Evolutionary conservation across 139 green algal genomes (phyloP).

Genomic region (Tetraselmis striata): DNA sequence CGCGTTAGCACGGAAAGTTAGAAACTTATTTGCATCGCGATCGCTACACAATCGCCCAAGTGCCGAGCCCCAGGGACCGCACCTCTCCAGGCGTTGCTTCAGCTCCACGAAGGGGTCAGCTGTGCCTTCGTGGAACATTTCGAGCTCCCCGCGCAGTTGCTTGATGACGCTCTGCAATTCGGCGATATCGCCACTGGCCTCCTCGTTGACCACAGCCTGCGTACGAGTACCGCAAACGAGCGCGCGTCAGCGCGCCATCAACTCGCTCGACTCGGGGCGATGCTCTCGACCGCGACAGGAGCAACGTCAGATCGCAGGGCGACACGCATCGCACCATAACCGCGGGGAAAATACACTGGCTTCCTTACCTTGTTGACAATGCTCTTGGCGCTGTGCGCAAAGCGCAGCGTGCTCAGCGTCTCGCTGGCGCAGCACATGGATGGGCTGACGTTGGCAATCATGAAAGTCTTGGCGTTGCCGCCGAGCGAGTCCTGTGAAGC

Average conservation of each 20-base stretch:
- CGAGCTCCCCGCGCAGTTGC: slow-evolving; percentile 24
- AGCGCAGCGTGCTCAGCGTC: slow-evolving; percentile 16
- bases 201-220: slow-evolving; percentile 42
- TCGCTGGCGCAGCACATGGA: slow-evolving; percentile 8
- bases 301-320: no score
- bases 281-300: no score
- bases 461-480: slow-evolving; percentile 11
- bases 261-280: no score
- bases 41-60: not conserved
- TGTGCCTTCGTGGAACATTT: slow-evolving; percentile 1
- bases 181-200: slow-evolving; percentile 24
- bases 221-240: no score
- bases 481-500: not conserved
- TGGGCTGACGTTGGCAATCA: slow-evolving; percentile 8
- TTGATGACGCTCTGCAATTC: slow-evolving; percentile 22
- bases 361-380: not conserved
- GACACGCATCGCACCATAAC: no score
- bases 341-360: no score
- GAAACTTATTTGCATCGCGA: not conserved
- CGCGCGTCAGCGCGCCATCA: no score
- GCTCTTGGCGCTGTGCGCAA: slow-evolving; percentile 11
- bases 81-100: not conserved
- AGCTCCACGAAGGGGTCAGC: not conserved
- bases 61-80: not conserved
- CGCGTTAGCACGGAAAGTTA: not conserved